Base-by-base conservation (phyloP, 208 protist species). In the Crithidia expoeki region DNA sequence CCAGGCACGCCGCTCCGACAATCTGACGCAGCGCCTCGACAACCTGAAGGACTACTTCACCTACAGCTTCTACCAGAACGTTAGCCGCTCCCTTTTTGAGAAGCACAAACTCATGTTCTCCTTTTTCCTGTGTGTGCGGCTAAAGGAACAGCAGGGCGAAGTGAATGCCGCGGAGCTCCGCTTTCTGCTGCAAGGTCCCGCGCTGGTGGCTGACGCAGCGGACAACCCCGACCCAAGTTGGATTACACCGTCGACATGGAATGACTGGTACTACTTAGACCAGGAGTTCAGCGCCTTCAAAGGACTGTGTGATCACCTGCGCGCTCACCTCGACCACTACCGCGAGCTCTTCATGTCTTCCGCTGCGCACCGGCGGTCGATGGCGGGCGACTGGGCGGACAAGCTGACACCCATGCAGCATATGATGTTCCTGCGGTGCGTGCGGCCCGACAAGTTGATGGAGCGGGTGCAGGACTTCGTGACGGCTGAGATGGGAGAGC, bases 401-500 rank as follows among this genome's bases (percentile, higher is more conserved):
- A 84, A 78, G 38, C 85, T 99, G 33, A 97, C 84, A 16, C 55
- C 76, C 5, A 97, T 99, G 84, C 95, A 99, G 76, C 87, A 90
- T 66, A 91, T 99, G 74, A 81, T 99, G 71, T 90, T 99, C 36
- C 74, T 99, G 9, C 93, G 96, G 53, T 97, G 90, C 66, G 71
- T 99, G 51, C 88, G 98, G n/a, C 96, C 97, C 16, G 98, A 99
- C 77, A 99, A 99, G 81, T 80, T 99, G 25, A 96, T 98, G 64
- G 94, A 95, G 67, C 95, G 93, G 23, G 86, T 99, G 17, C 95
- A 98, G 75, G 88, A 98, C 57, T 98, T 98, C 76, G 96, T 99
- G 10, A 76, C 78, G 38, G 74, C 86, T 4, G 53, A 97, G 47
- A 79, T 99, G 34, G 98, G 97, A 10, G 86, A 97, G 47, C 79